A percentile compares a stretch with the other conserved stretches of the same genome.
These are phyloP conservation scores for Centrapalus pauciflorus DNA, from an alignment of 129 eudicot genomes.

Conservation along the genomic window DNA sequence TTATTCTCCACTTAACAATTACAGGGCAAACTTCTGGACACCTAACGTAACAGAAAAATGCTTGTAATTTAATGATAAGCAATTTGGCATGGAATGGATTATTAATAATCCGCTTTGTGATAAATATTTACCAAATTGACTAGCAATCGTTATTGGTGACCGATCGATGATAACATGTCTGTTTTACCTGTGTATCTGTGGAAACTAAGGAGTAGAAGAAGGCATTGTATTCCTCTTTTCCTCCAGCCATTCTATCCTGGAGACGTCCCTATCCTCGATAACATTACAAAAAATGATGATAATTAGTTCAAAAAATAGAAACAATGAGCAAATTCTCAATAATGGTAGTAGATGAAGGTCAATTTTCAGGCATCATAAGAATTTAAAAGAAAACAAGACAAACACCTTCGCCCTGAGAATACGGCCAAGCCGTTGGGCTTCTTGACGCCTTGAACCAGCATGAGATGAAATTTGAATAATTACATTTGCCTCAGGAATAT, in stretches of 20 bases:
- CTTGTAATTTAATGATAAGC: not conserved
- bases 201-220: slow-evolving; percentile 96
- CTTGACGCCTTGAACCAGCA: slow-evolving; percentile 99
- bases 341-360: not conserved
- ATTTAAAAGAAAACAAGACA: not conserved
- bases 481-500: slow-evolving; percentile 99
- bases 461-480: slow-evolving; percentile 97
- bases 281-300: not conserved
- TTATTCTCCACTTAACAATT: not conserved
- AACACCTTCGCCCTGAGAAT: slow-evolving; percentile 99
- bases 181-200: slow-evolving; percentile 92
- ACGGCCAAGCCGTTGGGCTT: slow-evolving; percentile 99
- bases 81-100: not conserved
- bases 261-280: slow-evolving; percentile 68
- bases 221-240: slow-evolving; percentile 98
- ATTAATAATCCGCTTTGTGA: not conserved
- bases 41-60: not conserved
- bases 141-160: not conserved
- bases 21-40: not conserved
- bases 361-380: not conserved
- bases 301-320: not conserved
- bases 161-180: not conserved
- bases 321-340: not conserved
- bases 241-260: slow-evolving; percentile 95
- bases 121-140: not conserved